Base-by-base conservation (phyloP, 2,329 filamentous ascomycete genomes). In the Penicillium sp. region DNA sequence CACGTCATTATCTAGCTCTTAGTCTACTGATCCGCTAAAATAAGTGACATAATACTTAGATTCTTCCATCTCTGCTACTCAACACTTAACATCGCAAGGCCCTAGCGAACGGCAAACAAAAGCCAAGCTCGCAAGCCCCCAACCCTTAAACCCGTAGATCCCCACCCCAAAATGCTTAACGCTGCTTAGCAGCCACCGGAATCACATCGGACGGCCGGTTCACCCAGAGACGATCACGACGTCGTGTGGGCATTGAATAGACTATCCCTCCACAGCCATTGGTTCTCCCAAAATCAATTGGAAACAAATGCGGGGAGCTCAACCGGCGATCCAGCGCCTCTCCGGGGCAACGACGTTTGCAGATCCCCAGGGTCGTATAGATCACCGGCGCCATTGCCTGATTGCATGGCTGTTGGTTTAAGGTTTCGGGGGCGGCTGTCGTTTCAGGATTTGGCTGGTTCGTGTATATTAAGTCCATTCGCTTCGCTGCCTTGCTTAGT, bases 131-230 rank as follows among this genome's bases (percentile, higher is more conserved):
- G 31, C 3, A 27, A 11, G 6, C 24, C 43, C 6, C 22, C 11
- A 43, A 16, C 43, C 43, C 2, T 6, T 2, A 18, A 33, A 3
- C 11, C 44, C 14, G 2, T 2, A 13, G 35, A n/a, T 11, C 16
- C 27, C 46, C 27, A 35, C 46, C 18, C n/a, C 33, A 41, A 41
- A 52, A 52, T 27, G 50, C 50, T 52, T 41, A 22, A 41, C 36
- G 33, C 43, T 43, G 50, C 50, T 52, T 41, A 52, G 37, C 50
- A 31, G 14, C n/a, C 2, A 52, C 50, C 37, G 50, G 50, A 43
- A 9, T 18, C 39, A 13, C 50, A 41, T 41, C 50, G 37, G 50
- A 52, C 37, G 50, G 22, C 50, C 50, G 50, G 37, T 52, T 52
- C 24, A 18, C n/a, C 50, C 16, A 19, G 16, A 16, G 37, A 6